phyloP scores from a whole-genome alignment of 371 early-diverging fungal genomes.

The Neoconidiobolus thromboides region DNA sequence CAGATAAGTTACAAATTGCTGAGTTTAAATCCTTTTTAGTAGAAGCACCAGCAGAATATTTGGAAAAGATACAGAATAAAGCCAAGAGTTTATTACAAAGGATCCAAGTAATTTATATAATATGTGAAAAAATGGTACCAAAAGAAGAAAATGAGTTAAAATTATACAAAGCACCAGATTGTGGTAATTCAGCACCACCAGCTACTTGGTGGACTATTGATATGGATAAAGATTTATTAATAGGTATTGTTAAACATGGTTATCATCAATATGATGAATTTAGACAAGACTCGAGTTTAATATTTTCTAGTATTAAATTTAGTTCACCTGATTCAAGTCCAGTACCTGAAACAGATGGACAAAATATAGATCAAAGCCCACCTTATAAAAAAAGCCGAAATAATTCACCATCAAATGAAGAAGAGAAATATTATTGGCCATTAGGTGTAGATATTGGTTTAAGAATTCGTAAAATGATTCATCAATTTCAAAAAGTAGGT shows the following conservation, averaged over 20 bases:
- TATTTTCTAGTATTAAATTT: constrained; percentile 22
- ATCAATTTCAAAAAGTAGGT: constrained; percentile 39
- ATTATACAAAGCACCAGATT: constrained; percentile 39
- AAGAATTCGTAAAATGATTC: constrained; percentile 45
- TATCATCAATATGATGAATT: constrained; percentile 52
- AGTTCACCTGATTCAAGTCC: neutral
- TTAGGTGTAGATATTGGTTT: constrained; percentile 47
- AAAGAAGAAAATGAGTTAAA: constrained; percentile 24
- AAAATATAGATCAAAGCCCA: neutral
- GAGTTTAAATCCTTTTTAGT: constrained; percentile 24
- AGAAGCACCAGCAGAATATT: constrained; percentile 50
- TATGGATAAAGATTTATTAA: constrained; percentile 64
- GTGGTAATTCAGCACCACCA: constrained; percentile 25
- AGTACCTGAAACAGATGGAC: neutral
- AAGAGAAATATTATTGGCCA: constrained; percentile 26
- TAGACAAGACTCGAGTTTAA: constrained; percentile 45
- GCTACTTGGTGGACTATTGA: constrained; percentile 61
- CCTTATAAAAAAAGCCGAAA: neutral
- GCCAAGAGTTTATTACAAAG: constrained; percentile 47
- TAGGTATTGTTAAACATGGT: constrained; percentile 64
- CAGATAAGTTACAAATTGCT: neutral
- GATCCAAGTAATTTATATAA: constrained; percentile 52
- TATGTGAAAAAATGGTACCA: constrained; percentile 41
- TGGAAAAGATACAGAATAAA: constrained; percentile 49
- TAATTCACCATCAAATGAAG: neutral